phyloP scores from a whole-genome alignment of 345 rosid genomes.

The Linum trigynum region DNA sequence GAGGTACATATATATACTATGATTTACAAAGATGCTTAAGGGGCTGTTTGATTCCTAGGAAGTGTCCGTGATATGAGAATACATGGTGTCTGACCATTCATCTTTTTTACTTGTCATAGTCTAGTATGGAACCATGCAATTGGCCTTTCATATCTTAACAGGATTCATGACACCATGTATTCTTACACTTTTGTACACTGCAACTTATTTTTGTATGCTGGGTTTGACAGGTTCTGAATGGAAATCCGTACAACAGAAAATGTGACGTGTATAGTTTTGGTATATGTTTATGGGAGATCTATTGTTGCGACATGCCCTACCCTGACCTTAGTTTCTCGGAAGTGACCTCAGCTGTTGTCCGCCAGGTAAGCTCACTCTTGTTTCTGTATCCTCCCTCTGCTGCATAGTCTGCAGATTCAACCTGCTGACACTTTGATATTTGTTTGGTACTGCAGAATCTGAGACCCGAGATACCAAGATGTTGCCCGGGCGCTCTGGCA shows the following conservation, averaged over 20 bases:
- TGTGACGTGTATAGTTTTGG: constrained; percentile 97
- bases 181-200: neutral
- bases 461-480: constrained; percentile 96
- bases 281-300: constrained; percentile 94
- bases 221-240: constrained; percentile 71
- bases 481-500: constrained; percentile 54
- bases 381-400: neutral
- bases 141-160: neutral
- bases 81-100: neutral
- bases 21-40: too few species aligned
- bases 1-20: constrained; percentile 43
- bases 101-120: neutral
- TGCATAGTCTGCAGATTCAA: neutral
- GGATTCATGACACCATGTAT: neutral
- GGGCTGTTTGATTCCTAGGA: too few species aligned
- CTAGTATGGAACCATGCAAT: neutral
- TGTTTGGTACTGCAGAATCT: constrained; percentile 10
- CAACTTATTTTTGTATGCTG: neutral
- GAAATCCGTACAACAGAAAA: constrained; percentile 87
- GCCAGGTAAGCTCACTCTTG: constrained; percentile 43
- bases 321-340: constrained; percentile 92
- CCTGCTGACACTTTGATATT: neutral
- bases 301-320: constrained; percentile 98
- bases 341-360: constrained; percentile 93
- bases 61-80: too few species aligned